Conservation (phyloP, 805 yeast species). For the Alloascoidea hylecoeti region DNA sequence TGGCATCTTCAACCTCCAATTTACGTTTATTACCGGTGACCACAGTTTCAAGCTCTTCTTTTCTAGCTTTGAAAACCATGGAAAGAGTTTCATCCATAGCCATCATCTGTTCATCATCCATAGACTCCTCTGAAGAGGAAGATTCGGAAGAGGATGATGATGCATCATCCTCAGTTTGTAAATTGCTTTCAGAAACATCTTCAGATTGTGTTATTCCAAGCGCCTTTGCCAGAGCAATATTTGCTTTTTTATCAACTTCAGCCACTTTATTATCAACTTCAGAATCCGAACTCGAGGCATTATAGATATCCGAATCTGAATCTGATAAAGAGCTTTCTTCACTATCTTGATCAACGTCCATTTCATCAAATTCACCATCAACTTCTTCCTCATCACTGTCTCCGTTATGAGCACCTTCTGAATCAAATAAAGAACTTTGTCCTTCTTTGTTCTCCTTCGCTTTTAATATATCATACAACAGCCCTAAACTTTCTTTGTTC, state of each 20-base stretch:
- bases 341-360: conserved; percentile 21
- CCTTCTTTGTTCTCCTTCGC: conserved; percentile 77
- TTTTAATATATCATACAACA: conserved; percentile 37
- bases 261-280: conserved; percentile 17
- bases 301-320: conserved; percentile 17
- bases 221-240: conserved; percentile 54
- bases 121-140: conserved; percentile 47
- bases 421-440: conserved; percentile 60
- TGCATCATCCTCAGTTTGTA: neutral
- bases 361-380: conserved; percentile 21
- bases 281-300: conserved; percentile 15
- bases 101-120: conserved; percentile 97
- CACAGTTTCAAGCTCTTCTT: conserved; percentile 41
- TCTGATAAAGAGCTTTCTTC: conserved; percentile 17
- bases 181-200: conserved; percentile 21
- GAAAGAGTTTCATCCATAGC: conserved; percentile 80
- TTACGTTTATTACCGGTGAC: conserved; percentile 57
- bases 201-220: conserved; percentile 43
- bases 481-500: conserved; percentile 26
- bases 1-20: conserved; percentile 62
- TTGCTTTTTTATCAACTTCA: conserved; percentile 38
- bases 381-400: conserved; percentile 31
- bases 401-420: conserved; percentile 33
- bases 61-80: conserved; percentile 71
- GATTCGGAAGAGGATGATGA: neutral